Evolutionary conservation across 1,139 yeast genomes (phyloP).

Genomic region (Spencermartinsiella ligniputridi): DNA sequence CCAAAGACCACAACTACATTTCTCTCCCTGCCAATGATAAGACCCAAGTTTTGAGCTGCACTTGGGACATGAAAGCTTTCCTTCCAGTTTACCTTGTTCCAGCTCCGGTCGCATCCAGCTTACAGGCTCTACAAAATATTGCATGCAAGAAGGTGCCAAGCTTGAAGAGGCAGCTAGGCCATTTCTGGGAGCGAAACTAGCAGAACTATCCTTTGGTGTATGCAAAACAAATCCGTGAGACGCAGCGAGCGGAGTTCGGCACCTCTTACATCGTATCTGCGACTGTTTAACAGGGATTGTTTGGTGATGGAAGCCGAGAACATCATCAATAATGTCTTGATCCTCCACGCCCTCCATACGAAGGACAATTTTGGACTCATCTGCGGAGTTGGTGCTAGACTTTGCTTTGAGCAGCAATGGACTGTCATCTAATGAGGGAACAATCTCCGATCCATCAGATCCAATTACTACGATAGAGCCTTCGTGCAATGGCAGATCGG

Average conservation of each 20-base stretch:
- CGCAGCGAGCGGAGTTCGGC: constrained; percentile 30
- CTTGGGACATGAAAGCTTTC: constrained; percentile 79
- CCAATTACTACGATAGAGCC: neutral
- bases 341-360: neutral
- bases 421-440: constrained; percentile 8
- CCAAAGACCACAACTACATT: constrained; percentile 97
- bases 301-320: neutral
- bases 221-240: constrained; percentile 25
- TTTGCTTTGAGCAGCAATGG: neutral
- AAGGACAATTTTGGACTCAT: neutral
- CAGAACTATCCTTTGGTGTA: constrained; percentile 14
- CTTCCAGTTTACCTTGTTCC: constrained; percentile 66
- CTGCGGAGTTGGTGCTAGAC: neutral
- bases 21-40: constrained; percentile 90
- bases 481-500: neutral
- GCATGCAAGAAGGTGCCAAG: constrained; percentile 76
- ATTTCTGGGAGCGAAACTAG: constrained; percentile 22
- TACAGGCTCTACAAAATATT: constrained; percentile 79
- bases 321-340: neutral
- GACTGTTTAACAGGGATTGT: constrained; percentile 5
- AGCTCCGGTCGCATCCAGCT: constrained; percentile 86
- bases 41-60: constrained; percentile 75
- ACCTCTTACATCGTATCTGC: constrained; percentile 33
- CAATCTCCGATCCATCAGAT: neutral
- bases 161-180: constrained; percentile 39